Base-by-base conservation (phyloP, 441 rosid genomes). In the Corymbia citriodora region DNA sequence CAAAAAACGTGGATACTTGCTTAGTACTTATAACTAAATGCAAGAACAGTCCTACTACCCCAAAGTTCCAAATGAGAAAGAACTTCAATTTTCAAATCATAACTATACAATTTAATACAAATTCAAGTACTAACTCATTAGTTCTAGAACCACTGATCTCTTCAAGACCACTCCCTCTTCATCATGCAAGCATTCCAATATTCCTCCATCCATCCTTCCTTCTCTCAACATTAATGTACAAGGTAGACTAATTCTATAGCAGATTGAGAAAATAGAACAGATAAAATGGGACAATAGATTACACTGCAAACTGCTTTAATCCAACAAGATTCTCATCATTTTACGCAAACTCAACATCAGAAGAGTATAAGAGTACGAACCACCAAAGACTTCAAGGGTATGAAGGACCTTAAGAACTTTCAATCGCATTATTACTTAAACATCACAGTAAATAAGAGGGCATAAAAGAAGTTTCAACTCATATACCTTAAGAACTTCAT, bases 341-440 rank as follows among this genome's bases (percentile, higher is more conserved):
- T 74, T 25, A 79, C 52, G 52, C 85, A 79, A 79, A 40, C 50
- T 40, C 21, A 79, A 88, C 21, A 55, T 48, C 36, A 90, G 81
- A 90, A 65, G 70, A 90, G 85, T 79, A 40, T 72, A 52, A 87
- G 7, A 82, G 90, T 89, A 94, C 99, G 91, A 88, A 98, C 99
- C 99, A 89, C 99, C 99, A 93, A 98, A 98, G 90, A 98, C 98
- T 93, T 97, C 99, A 90, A 98, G 97, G 29, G 99, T 96, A 94
- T 98, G 99, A 88, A 98, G 98, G 92, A 98, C 97, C 94, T 97
- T 98, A 81, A 95, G 96, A 91, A 95, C 99, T 74, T 92, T 90
- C 90, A 86, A 90, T 92, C 27, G 15, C 82, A 72, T 36, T 72
- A 19, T 18, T 36, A 36, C 49, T 72, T 72, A 36, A 93, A 90